phyloP scores from a whole-genome alignment of 2,329 filamentous ascomycete genomes.

The Ambrosiella xylebori region DNA sequence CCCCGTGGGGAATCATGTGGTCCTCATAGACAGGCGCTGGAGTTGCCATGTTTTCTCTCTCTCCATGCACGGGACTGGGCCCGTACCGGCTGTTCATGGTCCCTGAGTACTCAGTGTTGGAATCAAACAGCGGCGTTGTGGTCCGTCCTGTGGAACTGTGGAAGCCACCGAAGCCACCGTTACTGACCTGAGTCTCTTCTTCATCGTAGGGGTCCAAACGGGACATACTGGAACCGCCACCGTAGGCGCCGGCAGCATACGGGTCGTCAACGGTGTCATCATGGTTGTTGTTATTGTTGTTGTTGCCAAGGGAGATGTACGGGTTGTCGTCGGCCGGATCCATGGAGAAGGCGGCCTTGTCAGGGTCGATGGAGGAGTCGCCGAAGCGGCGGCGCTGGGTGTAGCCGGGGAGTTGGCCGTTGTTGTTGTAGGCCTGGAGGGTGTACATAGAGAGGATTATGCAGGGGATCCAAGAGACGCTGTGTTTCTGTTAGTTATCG shows the following conservation, averaged over 20 bases:
- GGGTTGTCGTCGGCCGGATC: slow-evolving; percentile 49
- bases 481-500: slow-evolving; percentile 18
- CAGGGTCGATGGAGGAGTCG: slow-evolving; percentile 38
- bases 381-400: slow-evolving; percentile 29
- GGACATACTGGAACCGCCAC: slow-evolving; percentile 22
- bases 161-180: slow-evolving; percentile 10
- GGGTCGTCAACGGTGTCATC: slow-evolving; percentile 19
- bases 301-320: slow-evolving; percentile 43
- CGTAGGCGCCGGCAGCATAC: slow-evolving; percentile 20
- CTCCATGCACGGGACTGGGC: slow-evolving; percentile 9
- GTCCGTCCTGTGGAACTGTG: neutral
- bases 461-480: slow-evolving; percentile 36
- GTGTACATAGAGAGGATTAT: slow-evolving; percentile 42
- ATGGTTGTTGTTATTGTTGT: slow-evolving; percentile 32
- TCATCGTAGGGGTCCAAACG: slow-evolving; percentile 19
- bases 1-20: neutral
- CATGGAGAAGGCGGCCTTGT: slow-evolving; percentile 53
- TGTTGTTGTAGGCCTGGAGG: slow-evolving; percentile 42
- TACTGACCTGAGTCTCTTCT: slow-evolving; percentile 21
- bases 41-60: neutral
- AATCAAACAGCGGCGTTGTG: slow-evolving; percentile 26
- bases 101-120: slow-evolving; percentile 29
- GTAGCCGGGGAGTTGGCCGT: slow-evolving; percentile 42
- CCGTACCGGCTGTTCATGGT: slow-evolving; percentile 14
- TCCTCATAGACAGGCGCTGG: slow-evolving; percentile 2